Percentiles rank a stretch among this genome's conserved stretches.
phyloP scores from a whole-genome alignment of 164 flowering plant species.

The Protea cynaroides region DNA sequence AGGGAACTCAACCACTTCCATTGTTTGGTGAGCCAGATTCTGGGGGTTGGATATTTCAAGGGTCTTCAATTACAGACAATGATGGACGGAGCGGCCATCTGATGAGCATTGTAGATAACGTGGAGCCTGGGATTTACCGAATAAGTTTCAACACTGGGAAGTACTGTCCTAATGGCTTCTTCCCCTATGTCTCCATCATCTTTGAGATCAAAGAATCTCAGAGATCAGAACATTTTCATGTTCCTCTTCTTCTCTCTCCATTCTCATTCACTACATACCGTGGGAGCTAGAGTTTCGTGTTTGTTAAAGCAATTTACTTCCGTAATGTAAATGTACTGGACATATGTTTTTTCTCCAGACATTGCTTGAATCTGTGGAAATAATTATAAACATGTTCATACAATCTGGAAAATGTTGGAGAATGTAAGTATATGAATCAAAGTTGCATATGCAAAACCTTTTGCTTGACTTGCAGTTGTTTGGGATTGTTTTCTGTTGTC shows the following conservation, averaged over 20 bases:
- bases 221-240: slow-evolving; percentile 80
- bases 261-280: slow-evolving; percentile 86
- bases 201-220: slow-evolving; percentile 81
- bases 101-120: slow-evolving; percentile 50
- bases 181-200: slow-evolving; percentile 78
- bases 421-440: too few species aligned
- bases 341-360: not conserved
- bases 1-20: slow-evolving; percentile 37
- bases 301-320: not conserved
- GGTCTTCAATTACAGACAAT: slow-evolving; percentile 62
- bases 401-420: too few species aligned
- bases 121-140: slow-evolving; percentile 65
- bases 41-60: slow-evolving; percentile 45
- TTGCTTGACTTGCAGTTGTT: too few species aligned
- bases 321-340: too few species aligned
- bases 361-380: too few species aligned
- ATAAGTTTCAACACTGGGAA: slow-evolving; percentile 86
- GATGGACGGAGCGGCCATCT: slow-evolving; percentile 85
- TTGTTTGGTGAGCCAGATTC: slow-evolving; percentile 27
- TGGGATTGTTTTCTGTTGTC: too few species aligned
- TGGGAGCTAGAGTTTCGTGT: slow-evolving; percentile 59
- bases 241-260: slow-evolving; percentile 86
- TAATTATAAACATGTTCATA: too few species aligned
- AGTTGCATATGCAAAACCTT: too few species aligned
- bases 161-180: slow-evolving; percentile 70